These are phyloP conservation scores for Rubroboletus satanas DNA, from an alignment of 768 basidiomycete genomes.

Conservation along the genomic window DNA sequence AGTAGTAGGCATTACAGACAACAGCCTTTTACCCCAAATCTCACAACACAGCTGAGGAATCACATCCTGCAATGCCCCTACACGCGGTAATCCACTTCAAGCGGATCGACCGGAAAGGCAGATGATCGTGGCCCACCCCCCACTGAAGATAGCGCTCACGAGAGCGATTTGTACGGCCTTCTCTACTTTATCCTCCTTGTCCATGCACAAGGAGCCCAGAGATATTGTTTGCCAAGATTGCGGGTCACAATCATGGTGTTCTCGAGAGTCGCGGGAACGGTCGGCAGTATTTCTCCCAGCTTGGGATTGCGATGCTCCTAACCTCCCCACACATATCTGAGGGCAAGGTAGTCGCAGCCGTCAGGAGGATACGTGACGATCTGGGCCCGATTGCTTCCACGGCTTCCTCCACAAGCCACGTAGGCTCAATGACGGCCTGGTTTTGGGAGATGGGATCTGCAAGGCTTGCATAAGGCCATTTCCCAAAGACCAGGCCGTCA, in stretches of 20 bases:
- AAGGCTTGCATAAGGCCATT: neutral
- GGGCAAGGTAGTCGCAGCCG: conserved; percentile 10
- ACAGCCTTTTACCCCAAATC: conserved; percentile 1
- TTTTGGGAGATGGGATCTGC: no score
- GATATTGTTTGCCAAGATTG: conserved; percentile 12
- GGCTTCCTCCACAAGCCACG: neutral
- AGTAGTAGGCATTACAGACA: conserved; percentile 10
- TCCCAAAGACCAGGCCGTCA: neutral
- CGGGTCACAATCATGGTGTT: conserved; percentile 15
- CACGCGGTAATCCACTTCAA: conserved; percentile 12
- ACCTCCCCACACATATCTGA: conserved; percentile 20
- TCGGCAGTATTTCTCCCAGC: conserved; percentile 7
- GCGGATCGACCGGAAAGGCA: conserved; percentile 5
- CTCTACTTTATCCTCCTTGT: no score
- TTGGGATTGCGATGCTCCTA: conserved; percentile 4
- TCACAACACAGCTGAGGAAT: conserved; percentile 11
- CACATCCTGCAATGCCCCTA: conserved; percentile 2
- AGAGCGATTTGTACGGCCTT: no score
- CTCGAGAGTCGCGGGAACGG: conserved; percentile 15
- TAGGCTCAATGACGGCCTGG: neutral
- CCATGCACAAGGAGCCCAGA: conserved; percentile 18
- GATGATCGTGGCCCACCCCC: conserved; percentile 5
- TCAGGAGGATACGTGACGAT: conserved; percentile 3
- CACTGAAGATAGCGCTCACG: no score
- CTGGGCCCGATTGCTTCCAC: conserved; percentile 7